Base-by-base conservation (phyloP, 2,329 filamentous ascomycete genomes). In the Verticillium albo-atrum region DNA sequence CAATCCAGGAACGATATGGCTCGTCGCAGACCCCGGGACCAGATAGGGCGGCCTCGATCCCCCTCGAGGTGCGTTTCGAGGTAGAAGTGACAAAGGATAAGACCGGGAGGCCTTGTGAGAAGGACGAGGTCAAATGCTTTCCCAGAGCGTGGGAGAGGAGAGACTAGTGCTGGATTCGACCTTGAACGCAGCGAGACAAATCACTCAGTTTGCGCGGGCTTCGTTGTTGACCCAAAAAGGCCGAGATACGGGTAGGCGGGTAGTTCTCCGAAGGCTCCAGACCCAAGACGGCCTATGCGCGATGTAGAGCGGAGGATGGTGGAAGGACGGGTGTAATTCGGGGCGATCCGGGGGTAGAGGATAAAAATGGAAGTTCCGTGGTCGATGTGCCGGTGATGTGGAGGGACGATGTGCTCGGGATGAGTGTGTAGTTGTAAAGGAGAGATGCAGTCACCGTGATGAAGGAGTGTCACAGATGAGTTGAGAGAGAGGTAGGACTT, bases 71-170 rank as follows among this genome's bases (percentile, higher is more conserved):
- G 37, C n/a, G n/a, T 23, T 23, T 47, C 37, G 37, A 25, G 37
- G 37, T 20, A n/a, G 37, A 47, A 25, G 37, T 9, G 4, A 47
- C 15, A 47, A 12, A n/a, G 20, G n/a, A 12, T n/a, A 23, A n/a
- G 37, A 37, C 34, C n/a, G 37, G 23, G n/a, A 23, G n/a, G 37
- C 37, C 37, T 47, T 7, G 37, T 20, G n/a, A 25, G 20, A 47
- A 12, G 37, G 20, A 47, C 37, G 6, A 23, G 12, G 37, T 47
- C 37, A 23, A n/a, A 47, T 47, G 37, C 37, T n/a, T 23, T 23
- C n/a, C 5, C 17, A n/a, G n/a, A 47, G 17, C n/a, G 37, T 23
- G n/a, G 37, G n/a, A 69, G 68, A 68, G 66, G 65, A 34, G 54
- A 57, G 56, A 55, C 61, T 17, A 56, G 54, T 42, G 52, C 27